Base-by-base conservation (phyloP, 129 eudicot genomes). In the Cynara cardunculus region DNA sequence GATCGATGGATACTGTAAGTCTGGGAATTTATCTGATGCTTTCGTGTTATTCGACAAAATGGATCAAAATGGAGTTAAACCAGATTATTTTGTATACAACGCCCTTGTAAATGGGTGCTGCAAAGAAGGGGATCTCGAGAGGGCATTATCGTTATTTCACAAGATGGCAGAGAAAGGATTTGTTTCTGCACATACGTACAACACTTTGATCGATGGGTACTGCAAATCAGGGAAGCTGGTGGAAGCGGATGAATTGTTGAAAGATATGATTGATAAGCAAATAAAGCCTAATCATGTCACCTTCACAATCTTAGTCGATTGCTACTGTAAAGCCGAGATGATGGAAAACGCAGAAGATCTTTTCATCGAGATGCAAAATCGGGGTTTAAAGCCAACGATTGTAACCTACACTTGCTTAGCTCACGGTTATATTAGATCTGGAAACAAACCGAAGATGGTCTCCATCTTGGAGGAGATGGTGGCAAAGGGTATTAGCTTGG, bases 1-100 rank as follows among this genome's bases (percentile, higher is more conserved):
- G 61, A 87, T 94, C 30, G 96, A 92, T 86, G 98, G 98, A 31
- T 87, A 84, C 72, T 94, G 94, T 85, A 94, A 94, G 83, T 78
- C 88, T 2, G 91, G 88, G 61, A 80, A 86, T 78, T 28, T 92
- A 71, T 76, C 67, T 46, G 88, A 84, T 35, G 96, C 92, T 12
- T 94, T 91, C 77, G 80, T 66, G 53, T 86, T 94, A 80, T 84
- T 91, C 21, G 87, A 90, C 70, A 89, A 83, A 75, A 91, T 94
- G 93, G 53, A 59, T 46, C 76, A 75, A 24, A 82, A 69, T 72
- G 90, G 91, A 19, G 75, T 93, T 44, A 78, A 69, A 68, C 89
- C 91, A 2, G 97, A 90, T 88, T 68, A 79, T 62, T 87, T 85
- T 77, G 92, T 90, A 14, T 91, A 88, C 56, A 90, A 87, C 72